These are phyloP conservation scores for Oryza officinalis DNA, from an alignment of 176 grass and related monocot species.

Conservation along the genomic window DNA sequence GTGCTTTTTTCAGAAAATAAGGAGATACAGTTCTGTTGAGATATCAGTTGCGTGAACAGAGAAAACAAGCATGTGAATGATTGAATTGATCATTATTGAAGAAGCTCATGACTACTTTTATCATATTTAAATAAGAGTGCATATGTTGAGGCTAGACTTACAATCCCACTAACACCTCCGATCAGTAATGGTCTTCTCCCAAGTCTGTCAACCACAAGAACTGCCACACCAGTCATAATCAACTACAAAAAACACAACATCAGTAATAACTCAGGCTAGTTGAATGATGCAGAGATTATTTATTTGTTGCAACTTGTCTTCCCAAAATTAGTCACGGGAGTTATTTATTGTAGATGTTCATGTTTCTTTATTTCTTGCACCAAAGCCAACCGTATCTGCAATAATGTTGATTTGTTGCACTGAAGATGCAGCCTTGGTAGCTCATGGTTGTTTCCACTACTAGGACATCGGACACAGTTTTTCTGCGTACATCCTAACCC, in stretches of 20 bases:
- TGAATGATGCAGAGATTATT: neutral
- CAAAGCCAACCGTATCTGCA: neutral
- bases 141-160: slow-evolving; percentile 46
- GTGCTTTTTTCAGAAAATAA: neutral
- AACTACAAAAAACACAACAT: slow-evolving; percentile 55
- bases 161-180: slow-evolving; percentile 94
- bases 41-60: neutral
- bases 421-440: neutral
- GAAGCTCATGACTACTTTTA: neutral
- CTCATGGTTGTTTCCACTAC: neutral
- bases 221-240: slow-evolving; percentile 87
- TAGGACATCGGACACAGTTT: too few relatives aligned
- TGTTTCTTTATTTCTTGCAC: neutral
- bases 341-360: neutral
- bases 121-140: slow-evolving; percentile 28
- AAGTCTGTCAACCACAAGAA: slow-evolving; percentile 81
- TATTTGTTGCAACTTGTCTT: neutral
- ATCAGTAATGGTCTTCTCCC: slow-evolving; percentile 93
- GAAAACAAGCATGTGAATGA: neutral
- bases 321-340: neutral
- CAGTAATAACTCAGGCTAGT: neutral
- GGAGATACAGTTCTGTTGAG: neutral
- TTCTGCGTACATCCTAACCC: too few relatives aligned
- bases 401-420: neutral
- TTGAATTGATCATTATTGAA: neutral